Base-by-base conservation (phyloP, 164 flowering plant species). In the Buxus sempervirens region DNA sequence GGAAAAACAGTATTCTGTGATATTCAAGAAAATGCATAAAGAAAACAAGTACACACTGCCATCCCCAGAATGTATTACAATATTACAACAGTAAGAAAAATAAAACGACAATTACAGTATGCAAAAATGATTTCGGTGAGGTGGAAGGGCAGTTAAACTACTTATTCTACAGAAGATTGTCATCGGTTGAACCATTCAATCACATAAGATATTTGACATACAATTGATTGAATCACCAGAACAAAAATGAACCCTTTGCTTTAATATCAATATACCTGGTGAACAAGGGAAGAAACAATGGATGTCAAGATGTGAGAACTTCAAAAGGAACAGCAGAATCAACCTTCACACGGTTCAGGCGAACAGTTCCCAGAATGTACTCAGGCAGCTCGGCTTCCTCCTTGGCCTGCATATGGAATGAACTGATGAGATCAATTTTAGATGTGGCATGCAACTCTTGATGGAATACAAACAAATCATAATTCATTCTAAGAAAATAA, bases 381-480 rank as follows among this genome's bases (percentile, higher is more conserved):
- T 92, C 99, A 0, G 99, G 99, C 65, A 95, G 81, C 62, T 95
- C 97, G 19, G 54, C 70, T 75, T 85, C 97, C 70, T 92, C 97
- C 76, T 80, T 86, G 41, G 87, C 98, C 98, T 94, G 90, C 74
- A 79, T 72, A 68, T 25, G 65, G 1, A 64, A 36, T 21, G 49
- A 5, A 21, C 12, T 26, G 14, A 5, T 6, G 14, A 61, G 54
- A 54, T 45, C 13, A 10, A 45, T 45, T 45, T 45, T 10, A 15
- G 1, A 15, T 10, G 18, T 45, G 51, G 16, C 51, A 45, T 45
- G 51, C 51, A 45, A 10, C 9, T 45, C 18, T 45, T 45, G 5
- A 45, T 15, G 18, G 51, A 10, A 45, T 45, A 6, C 18, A 45
- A 10, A 45, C 18, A 6, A 10, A 45, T 3, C 7, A 32, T 32